Evolutionary conservation across 2,329 filamentous ascomycete species (phyloP), one percentile per base, ranked within the genome.

Genomic region (Rutstroemia sp.): DNA sequence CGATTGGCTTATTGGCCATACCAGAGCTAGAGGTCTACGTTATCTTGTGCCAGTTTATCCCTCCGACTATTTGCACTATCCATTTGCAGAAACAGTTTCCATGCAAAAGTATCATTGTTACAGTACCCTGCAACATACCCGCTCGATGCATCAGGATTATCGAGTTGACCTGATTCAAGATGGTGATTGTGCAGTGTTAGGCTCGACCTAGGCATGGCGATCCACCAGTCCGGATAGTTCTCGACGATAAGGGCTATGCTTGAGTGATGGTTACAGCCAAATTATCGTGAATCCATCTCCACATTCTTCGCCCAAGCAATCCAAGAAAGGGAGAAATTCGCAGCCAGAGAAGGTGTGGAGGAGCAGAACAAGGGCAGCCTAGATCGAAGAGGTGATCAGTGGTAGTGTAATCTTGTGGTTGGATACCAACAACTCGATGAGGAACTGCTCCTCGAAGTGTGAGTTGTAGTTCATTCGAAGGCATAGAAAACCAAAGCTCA

Each of bases 11-110:
- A 46, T 25, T n/a, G 34, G 60, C 42, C 53, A 57, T 45, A 51
- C 58, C 58, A 61, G 58, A 53, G 58, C 54, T 60, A 50, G 48
- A 59, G 46, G 50, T 37, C 53, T 37, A 38, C 53, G 47, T 56
- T 51, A 51, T 51, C 53, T 51, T 37, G 27, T 38, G 44, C 54
- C 57, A 53, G 49, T 55, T 58, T 59, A 56, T 51, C 48, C 48
- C 38, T 48, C 49, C 25, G 45, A 53, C 59, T 52, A 57, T 56
- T 56, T 47, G 52, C 52, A 63, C 62, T 64, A 65, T 71, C 72
- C 72, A 65, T 72, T 73, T 69, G 61, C 49, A 74, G 72, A 63
- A 73, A 73, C 67, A 69, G 59, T 73, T 73, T 74, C 73, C 73
- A 72, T 73, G 56, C 59, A 63, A 52, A 46, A 58, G 56, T 39